A percentile compares a stretch with the other conserved stretches of the same genome.
Evolutionary conservation across 2,329 filamentous ascomycete genomes (phyloP).

Genomic region (Coniochaeta hoffmannii): DNA sequence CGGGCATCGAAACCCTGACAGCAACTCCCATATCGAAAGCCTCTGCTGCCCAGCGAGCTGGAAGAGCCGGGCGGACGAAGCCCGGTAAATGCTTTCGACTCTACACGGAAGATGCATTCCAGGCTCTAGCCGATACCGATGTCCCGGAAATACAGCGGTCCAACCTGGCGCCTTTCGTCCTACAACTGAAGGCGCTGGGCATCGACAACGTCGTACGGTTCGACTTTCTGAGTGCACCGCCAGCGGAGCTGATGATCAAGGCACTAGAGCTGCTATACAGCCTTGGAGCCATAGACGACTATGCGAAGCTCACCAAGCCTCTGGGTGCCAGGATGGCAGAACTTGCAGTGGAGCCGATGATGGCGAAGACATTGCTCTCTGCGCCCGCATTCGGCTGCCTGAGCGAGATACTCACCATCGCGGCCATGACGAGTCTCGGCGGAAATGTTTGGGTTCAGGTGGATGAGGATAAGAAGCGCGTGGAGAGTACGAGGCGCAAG

Average conservation of each 20-base stretch:
- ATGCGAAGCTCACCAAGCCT: slow-evolving; percentile 83
- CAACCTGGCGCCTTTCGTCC: slow-evolving; percentile 78
- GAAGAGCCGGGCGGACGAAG: slow-evolving; percentile 80
- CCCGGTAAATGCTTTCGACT: slow-evolving; percentile 92
- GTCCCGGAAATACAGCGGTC: slow-evolving; percentile 88
- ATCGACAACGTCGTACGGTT: slow-evolving; percentile 93
- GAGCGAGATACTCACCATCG: slow-evolving; percentile 81
- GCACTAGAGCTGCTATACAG: slow-evolving; percentile 84
- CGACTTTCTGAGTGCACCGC: slow-evolving; percentile 79
- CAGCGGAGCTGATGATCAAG: slow-evolving; percentile 74
- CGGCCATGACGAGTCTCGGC: slow-evolving; percentile 86
- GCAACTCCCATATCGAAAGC: slow-evolving; percentile 80
- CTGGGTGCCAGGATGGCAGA: slow-evolving; percentile 91
- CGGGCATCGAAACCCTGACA: slow-evolving; percentile 82
- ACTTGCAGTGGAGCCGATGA: slow-evolving; percentile 89
- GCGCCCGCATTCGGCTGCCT: slow-evolving; percentile 70
- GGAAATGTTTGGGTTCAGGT: slow-evolving; percentile 77
- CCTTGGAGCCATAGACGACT: slow-evolving; percentile 77
- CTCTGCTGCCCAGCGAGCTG: slow-evolving; percentile 84
- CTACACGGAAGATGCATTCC: slow-evolving; percentile 72
- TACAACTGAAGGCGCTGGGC: slow-evolving; percentile 90
- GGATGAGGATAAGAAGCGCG: slow-evolving; percentile 66
- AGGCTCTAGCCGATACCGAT: slow-evolving; percentile 60
- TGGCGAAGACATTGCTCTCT: slow-evolving; percentile 78
- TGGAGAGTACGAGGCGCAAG: slow-evolving; percentile 67